Conservation (phyloP, 2,329 filamentous ascomycete genomes). For the Incumbomyces lentus region DNA sequence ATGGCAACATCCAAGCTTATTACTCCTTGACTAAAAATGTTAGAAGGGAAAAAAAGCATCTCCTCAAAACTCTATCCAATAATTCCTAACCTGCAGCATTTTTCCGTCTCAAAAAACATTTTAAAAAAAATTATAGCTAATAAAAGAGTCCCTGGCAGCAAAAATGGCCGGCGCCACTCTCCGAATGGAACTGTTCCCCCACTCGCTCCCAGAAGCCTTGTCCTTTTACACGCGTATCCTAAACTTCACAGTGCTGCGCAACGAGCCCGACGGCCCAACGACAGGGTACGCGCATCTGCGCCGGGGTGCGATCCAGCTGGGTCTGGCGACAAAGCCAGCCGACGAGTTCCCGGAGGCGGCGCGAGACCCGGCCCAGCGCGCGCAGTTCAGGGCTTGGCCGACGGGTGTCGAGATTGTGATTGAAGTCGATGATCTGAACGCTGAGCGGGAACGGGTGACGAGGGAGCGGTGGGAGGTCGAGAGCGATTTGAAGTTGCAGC, state of each 20-base stretch:
- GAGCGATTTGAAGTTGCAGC: slow-evolving; percentile 11
- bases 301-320: slow-evolving; percentile 13
- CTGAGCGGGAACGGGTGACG: slow-evolving; percentile 11
- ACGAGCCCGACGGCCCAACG: slow-evolving; percentile 1
- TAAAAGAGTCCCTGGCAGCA: too few species aligned
- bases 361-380: neutral
- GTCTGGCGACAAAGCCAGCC: slow-evolving; percentile 7
- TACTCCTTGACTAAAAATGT: too few species aligned
- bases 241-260: slow-evolving; percentile 11
- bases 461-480: slow-evolving; percentile 9
- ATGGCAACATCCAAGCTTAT: too few species aligned
- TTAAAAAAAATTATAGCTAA: too few species aligned
- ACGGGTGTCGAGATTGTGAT: slow-evolving; percentile 15
- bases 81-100: too few species aligned
- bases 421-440: slow-evolving; percentile 14
- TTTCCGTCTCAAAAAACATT: too few species aligned
- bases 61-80: too few species aligned
- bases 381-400: slow-evolving; percentile 7
- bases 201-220: slow-evolving; percentile 8
- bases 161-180: slow-evolving; percentile 7
- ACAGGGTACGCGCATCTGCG: slow-evolving; percentile 12
- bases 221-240: slow-evolving; percentile 14
- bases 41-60: too few species aligned
- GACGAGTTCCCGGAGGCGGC: neutral
- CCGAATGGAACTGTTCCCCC: slow-evolving; percentile 15